These are phyloP conservation scores for Diaporthe aspalathi DNA, from an alignment of 2,329 filamentous ascomycete genomes.

Conservation along the genomic window DNA sequence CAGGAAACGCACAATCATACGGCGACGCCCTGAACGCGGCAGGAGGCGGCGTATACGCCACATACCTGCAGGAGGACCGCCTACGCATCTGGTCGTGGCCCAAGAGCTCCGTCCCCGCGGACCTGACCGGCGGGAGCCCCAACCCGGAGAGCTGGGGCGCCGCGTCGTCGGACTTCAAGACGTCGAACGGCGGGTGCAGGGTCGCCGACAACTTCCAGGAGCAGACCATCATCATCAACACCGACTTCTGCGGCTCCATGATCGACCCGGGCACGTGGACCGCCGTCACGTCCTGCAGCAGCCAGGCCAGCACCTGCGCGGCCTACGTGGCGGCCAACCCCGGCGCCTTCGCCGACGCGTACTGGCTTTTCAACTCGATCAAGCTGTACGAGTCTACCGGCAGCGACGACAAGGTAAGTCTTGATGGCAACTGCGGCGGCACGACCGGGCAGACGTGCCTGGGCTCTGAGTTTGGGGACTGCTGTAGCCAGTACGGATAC, in stretches of 20 bases:
- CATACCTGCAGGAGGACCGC: slow-evolving; percentile 52
- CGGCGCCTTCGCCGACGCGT: slow-evolving; percentile 64
- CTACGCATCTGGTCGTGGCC: slow-evolving; percentile 61
- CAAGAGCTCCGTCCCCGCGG: slow-evolving; percentile 51
- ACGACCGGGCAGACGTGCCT: slow-evolving; percentile 20
- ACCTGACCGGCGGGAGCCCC: slow-evolving; percentile 53
- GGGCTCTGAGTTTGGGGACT: slow-evolving; percentile 10
- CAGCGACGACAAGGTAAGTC: neutral
- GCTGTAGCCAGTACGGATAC: slow-evolving; percentile 24
- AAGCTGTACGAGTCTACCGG: slow-evolving; percentile 44
- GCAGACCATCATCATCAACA: slow-evolving; percentile 60
- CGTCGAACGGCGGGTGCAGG: slow-evolving; percentile 58
- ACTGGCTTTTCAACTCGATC: slow-evolving; percentile 67
- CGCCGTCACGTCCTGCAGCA: slow-evolving; percentile 39
- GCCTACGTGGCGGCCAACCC: slow-evolving; percentile 69
- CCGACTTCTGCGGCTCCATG: slow-evolving; percentile 47
- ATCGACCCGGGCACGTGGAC: slow-evolving; percentile 40
- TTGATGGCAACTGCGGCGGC: slow-evolving; percentile 8
- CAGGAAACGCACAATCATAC: slow-evolving; percentile 45
- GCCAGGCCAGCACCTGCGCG: slow-evolving; percentile 54
- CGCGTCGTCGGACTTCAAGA: slow-evolving; percentile 52
- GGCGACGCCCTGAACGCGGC: slow-evolving; percentile 63
- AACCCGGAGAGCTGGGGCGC: slow-evolving; percentile 55
- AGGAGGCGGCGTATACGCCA: slow-evolving; percentile 56
- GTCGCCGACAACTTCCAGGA: slow-evolving; percentile 65